Conservation (phyloP, 805 yeast species). For the Barnettozyma sucrosica region DNA sequence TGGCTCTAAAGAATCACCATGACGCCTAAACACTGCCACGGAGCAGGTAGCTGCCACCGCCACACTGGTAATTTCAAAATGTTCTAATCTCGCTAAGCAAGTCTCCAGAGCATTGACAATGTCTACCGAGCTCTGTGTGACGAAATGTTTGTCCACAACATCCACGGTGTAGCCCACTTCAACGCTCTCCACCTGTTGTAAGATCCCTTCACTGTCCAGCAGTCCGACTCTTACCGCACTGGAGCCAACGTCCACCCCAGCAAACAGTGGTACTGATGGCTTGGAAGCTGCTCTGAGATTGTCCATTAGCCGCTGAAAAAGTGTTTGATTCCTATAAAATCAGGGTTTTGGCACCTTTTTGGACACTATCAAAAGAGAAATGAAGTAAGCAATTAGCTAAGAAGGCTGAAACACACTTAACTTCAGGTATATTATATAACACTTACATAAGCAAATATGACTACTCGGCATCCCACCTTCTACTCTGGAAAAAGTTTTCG, state of each 20-base stretch:
- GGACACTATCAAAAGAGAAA: too few species aligned
- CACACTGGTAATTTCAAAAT: slow-evolving; percentile 22
- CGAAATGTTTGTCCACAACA: slow-evolving; percentile 17
- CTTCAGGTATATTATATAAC: too few species aligned
- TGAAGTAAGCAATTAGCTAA: too few species aligned
- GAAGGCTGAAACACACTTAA: too few species aligned
- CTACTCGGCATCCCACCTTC: neutral
- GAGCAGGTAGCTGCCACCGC: slow-evolving; percentile 57
- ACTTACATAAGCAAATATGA: neutral
- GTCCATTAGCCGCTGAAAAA: neutral
- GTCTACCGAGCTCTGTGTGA: slow-evolving; percentile 39
- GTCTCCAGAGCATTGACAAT: slow-evolving; percentile 30
- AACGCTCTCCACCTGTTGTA: slow-evolving; percentile 11
- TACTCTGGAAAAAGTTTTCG: neutral
- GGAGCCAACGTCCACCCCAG: slow-evolving; percentile 49
- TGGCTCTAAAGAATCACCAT: slow-evolving; percentile 23
- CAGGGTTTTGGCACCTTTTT: neutral
- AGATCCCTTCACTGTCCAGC: slow-evolving; percentile 16
- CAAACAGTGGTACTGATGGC: neutral
- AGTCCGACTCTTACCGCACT: slow-evolving; percentile 40
- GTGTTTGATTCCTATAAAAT: too few species aligned
- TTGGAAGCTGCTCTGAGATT: neutral
- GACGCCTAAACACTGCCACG: slow-evolving; percentile 38
- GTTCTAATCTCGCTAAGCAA: slow-evolving; percentile 20
- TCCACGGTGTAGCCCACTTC: slow-evolving; percentile 23